phyloP scores from a whole-genome alignment of 1,284 basidiomycete species.

The Vanrija sp. region DNA sequence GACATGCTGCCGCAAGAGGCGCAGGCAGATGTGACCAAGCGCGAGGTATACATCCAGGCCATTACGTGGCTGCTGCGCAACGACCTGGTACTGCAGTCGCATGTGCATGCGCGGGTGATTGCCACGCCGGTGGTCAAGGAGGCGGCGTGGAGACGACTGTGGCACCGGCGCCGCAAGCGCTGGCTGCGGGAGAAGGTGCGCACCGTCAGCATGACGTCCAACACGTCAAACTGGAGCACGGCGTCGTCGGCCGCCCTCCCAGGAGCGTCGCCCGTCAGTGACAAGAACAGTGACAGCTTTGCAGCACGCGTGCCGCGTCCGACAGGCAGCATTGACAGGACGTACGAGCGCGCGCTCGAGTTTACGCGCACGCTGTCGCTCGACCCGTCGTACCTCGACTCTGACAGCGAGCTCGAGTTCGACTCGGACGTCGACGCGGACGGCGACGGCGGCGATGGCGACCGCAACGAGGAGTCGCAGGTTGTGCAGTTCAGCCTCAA shows the following conservation, averaged over 20 bases:
- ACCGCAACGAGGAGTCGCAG: background rate
- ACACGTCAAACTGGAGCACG: background rate
- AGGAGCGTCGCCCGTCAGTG: too few relatives aligned
- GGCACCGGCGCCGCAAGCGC: conserved; percentile 31
- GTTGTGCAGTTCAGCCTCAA: conserved; percentile 23
- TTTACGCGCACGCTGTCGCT: background rate
- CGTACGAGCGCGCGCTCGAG: background rate
- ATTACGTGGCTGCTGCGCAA: conserved; percentile 89
- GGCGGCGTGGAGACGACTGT: conserved; percentile 44
- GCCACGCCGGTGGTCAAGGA: conserved; percentile 73
- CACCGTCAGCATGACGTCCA: conserved; percentile 3
- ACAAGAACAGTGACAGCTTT: too few relatives aligned
- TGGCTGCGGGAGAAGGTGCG: conserved; percentile 27
- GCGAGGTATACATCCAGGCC: conserved; percentile 71
- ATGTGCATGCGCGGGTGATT: conserved; percentile 78
- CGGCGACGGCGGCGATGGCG: conserved; percentile 13
- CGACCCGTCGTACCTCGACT: conserved; percentile 18
- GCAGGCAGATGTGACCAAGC: conserved; percentile 25
- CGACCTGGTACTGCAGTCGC: conserved; percentile 78
- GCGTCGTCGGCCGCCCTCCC: background rate
- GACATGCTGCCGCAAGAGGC: conserved; percentile 33
- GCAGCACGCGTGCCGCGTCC: background rate
- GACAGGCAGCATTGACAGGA: too few relatives aligned
- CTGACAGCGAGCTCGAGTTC: conserved; percentile 37
- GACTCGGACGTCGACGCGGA: conserved; percentile 36